Evolutionary conservation across 352 stramenopile genomes (phyloP), one percentile per base, ranked within the genome.

Genomic region (Phytopythium kandeliae): DNA sequence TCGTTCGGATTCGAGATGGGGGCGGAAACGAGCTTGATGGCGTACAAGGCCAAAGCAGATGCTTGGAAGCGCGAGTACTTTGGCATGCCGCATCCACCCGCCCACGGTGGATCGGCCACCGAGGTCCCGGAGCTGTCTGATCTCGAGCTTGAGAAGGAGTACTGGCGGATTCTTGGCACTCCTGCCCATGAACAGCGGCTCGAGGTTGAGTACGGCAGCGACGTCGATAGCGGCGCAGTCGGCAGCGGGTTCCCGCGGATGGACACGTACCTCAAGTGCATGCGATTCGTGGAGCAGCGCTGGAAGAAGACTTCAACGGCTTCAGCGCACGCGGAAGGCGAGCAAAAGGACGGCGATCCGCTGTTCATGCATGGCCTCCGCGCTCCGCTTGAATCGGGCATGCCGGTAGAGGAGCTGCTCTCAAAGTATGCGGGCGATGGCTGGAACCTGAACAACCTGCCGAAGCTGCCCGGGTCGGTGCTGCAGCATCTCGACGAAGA

Each of bases 361-460:
- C 64, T 86, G 7, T 88, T 90, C 31, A 71, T 71, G 1, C 73
- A 85, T 35, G 78, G 79, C 16, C 57, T 89, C 1, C 58, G 68
- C 5, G 45, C 65, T 1, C 55, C 50, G 21, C 31, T 74, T 13
- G 57, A 73, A 16, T 60, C 55, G 6, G 62, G 53, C 4, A 31
- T 60, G 15, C 64, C 57, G 6, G 38, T 90, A 16, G 74, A 89
- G 37, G 51, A 83, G 12, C 41, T 92, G 4, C 48, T 92, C 22
- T 55, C 78, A 19, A 80, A 69, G 24, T 97, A 97, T 58, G 78
- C 79, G 0, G 33, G 68, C 19, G 83, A 95, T 41, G 78, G 78
- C 30, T 99, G 97, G 97, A 99, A 99, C 69, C 78, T 99, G 17
- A 99, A 99, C 74, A 99, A 98, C 58, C 85, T 99, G 50, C 96